Evolutionary conservation across 176 grass and related monocot genomes (phyloP).

Genomic region (Lolium multiflorum): DNA sequence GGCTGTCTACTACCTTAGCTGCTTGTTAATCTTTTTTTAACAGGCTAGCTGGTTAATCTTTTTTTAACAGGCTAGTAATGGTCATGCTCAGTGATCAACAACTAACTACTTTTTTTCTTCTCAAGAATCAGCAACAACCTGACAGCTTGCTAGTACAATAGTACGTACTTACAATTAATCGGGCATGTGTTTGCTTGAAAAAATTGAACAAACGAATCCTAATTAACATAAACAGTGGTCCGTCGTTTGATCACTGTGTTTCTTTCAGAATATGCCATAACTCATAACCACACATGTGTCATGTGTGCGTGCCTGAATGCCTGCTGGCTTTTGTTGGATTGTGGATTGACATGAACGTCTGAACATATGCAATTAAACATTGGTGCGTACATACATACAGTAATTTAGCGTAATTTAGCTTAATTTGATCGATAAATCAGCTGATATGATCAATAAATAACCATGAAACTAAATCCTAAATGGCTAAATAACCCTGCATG

Average conservation of each 20-base stretch:
- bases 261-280: not conserved
- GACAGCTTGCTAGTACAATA: not conserved
- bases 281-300: conserved; percentile 2
- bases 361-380: not conserved
- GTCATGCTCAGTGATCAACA: not conserved
- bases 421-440: not conserved
- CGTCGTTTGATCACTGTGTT: not conserved
- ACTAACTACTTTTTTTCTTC: not conserved
- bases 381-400: not conserved
- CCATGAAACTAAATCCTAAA: not conserved
- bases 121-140: not conserved
- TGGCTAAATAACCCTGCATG: not conserved
- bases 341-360: not conserved
- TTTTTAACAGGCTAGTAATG: not conserved
- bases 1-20: not conserved
- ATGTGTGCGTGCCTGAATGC: not conserved
- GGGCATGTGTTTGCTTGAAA: not conserved
- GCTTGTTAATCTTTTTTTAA: no score
- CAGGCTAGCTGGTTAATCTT: conserved; percentile 5
- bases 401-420: conserved; percentile 19
- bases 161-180: not conserved
- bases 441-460: not conserved
- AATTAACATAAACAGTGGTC: not conserved
- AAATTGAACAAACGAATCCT: not conserved
- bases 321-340: not conserved